phyloP scores from a whole-genome alignment of 805 yeast species.

The Debaryomyces prosopidis region DNA sequence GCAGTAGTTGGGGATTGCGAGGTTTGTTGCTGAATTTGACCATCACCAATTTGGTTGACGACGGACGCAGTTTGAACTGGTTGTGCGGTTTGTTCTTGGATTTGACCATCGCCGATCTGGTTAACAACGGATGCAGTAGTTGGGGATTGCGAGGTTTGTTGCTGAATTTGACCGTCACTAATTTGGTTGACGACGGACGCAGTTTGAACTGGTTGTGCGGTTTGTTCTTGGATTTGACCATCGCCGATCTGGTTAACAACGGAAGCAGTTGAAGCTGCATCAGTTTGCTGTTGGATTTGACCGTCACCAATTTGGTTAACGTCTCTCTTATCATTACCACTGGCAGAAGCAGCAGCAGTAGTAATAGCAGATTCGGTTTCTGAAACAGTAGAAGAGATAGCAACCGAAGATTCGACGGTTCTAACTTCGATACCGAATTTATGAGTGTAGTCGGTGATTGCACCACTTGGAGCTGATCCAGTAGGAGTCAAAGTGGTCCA shows the following conservation, averaged over 20 bases:
- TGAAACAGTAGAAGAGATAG: constrained; percentile 10
- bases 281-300: constrained; percentile 50
- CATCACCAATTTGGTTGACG: constrained; percentile 36
- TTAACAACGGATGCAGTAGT: constrained; percentile 20
- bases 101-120: constrained; percentile 44
- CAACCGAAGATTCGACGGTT: constrained; percentile 41
- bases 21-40: constrained; percentile 34
- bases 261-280: constrained; percentile 33
- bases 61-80: constrained; percentile 18
- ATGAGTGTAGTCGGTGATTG: constrained; percentile 53
- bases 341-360: constrained; percentile 16
- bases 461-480: constrained; percentile 52
- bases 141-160: constrained; percentile 21
- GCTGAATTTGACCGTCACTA: constrained; percentile 35
- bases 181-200: constrained; percentile 31
- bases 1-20: constrained; percentile 16
- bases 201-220: constrained; percentile 32
- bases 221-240: constrained; percentile 50
- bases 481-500: constrained; percentile 74
- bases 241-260: constrained; percentile 48
- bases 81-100: constrained; percentile 49
- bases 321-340: constrained; percentile 28
- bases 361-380: background rate
- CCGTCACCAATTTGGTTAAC: constrained; percentile 63
- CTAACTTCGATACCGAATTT: constrained; percentile 71